Conservation (phyloP, 768 basidiomycete species). For the Tricholoma sp. region DNA sequence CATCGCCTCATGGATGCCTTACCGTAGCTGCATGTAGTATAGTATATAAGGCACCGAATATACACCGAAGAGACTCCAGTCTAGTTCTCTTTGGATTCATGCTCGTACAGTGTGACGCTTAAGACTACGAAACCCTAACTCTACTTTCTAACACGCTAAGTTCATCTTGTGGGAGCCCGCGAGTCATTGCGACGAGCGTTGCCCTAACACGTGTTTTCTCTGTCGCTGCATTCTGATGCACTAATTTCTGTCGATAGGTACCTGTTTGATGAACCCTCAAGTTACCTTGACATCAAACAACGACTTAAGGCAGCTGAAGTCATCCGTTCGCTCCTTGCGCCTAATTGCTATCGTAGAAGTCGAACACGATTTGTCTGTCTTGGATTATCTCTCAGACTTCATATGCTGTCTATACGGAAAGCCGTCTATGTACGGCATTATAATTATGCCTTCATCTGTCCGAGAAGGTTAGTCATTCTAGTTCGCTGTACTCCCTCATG, state of each 20-base stretch:
- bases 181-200: too few relatives aligned
- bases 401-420: conserved; percentile 98
- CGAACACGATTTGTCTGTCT: conserved; percentile 97
- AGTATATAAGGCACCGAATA: too few relatives aligned
- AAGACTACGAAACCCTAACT: too few relatives aligned
- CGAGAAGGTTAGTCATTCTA: conserved; percentile 69
- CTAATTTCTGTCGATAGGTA: conserved; percentile 45
- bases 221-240: conserved; percentile 2
- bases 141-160: too few relatives aligned
- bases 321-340: conserved; percentile 79
- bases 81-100: too few relatives aligned
- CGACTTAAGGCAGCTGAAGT: conserved; percentile 93
- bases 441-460: conserved; percentile 97
- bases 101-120: too few relatives aligned
- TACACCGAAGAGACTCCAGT: too few relatives aligned
- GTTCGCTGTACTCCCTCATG: background rate
- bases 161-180: too few relatives aligned
- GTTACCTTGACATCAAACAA: conserved; percentile 96
- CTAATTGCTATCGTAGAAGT: conserved; percentile 94
- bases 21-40: too few relatives aligned
- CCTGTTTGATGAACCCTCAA: conserved; percentile 99
- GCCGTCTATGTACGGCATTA: conserved; percentile 96
- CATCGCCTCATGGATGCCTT: too few relatives aligned
- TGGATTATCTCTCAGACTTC: conserved; percentile 98
- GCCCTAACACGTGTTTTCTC: conserved; percentile 33